Evolutionary conservation across 352 stramenopile species (phyloP).

Genomic region (Pythium dissimile): DNA sequence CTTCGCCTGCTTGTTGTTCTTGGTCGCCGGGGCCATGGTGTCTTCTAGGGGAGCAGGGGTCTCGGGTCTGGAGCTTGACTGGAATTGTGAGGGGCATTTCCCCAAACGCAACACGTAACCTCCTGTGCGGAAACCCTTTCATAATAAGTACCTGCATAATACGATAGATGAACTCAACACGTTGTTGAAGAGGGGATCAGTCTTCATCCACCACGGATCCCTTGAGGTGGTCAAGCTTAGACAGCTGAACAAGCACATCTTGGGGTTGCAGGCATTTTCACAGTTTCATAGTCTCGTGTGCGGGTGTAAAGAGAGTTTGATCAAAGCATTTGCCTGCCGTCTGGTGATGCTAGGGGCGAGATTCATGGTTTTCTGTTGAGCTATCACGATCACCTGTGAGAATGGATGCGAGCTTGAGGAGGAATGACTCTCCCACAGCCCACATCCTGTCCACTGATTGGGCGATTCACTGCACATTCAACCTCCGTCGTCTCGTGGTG

Average conservation of each 20-base stretch:
- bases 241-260: no score
- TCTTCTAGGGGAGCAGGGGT: no score
- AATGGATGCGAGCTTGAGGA: not conserved
- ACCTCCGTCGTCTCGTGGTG: slow-evolving; percentile 12
- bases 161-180: slow-evolving; percentile 3
- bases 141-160: slow-evolving; percentile 12
- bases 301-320: no score
- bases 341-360: no score
- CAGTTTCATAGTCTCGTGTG: no score
- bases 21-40: slow-evolving; percentile 49
- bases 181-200: slow-evolving; percentile 1
- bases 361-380: not conserved
- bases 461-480: slow-evolving; percentile 7
- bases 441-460: slow-evolving; percentile 19
- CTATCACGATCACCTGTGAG: not conserved
- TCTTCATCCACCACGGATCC: no score
- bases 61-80: not conserved
- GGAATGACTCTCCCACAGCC: slow-evolving; percentile 19
- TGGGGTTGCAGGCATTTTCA: not conserved
- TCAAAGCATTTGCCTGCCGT: no score
- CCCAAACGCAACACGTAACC: slow-evolving; percentile 15
- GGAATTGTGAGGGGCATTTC: not conserved
- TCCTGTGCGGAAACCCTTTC: not conserved
- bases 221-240: no score
- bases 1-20: slow-evolving; percentile 47